Conservation (phyloP, 257 asterid genomes). For the Prunella vulgaris region DNA sequence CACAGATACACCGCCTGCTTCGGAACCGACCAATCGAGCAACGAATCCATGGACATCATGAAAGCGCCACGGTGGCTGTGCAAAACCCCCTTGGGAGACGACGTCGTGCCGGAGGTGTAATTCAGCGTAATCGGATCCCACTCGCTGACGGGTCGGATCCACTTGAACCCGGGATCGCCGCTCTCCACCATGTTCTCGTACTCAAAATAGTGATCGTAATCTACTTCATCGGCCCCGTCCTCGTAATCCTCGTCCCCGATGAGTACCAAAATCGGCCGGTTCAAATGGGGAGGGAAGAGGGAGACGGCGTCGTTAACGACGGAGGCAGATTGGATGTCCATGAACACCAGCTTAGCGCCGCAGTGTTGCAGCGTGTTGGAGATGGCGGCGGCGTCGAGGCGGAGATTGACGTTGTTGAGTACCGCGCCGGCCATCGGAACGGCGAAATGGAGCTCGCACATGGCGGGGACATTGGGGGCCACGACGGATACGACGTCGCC, state of each 20-base stretch:
- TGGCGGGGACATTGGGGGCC: slow-evolving; percentile 61
- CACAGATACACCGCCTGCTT: slow-evolving; percentile 39
- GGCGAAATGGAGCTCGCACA: slow-evolving; percentile 66
- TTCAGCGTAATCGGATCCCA: slow-evolving; percentile 46
- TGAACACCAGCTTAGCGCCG: slow-evolving; percentile 46
- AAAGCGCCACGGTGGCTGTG: slow-evolving; percentile 47
- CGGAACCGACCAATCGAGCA: slow-evolving; percentile 38
- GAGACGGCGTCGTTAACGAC: slow-evolving; percentile 41
- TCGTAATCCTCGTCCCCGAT: slow-evolving; percentile 21
- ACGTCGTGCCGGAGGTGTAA: slow-evolving; percentile 64
- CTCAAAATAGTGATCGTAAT: background rate
- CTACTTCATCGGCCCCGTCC: background rate
- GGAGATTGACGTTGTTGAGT: slow-evolving; percentile 48
- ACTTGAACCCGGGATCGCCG: slow-evolving; percentile 35
- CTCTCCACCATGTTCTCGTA: slow-evolving; percentile 34
- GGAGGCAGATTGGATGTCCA: slow-evolving; percentile 32
- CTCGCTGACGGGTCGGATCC: slow-evolving; percentile 41
- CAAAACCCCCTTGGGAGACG: slow-evolving; percentile 50
- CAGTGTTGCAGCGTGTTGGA: slow-evolving; percentile 37
- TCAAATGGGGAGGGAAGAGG: slow-evolving; percentile 21
- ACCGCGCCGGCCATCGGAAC: slow-evolving; percentile 60
- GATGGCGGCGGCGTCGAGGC: slow-evolving; percentile 41
- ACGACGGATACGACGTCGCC: slow-evolving; percentile 55
- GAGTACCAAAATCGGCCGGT: slow-evolving; percentile 28
- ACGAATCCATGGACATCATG: slow-evolving; percentile 11